A percentile compares a stretch with the other conserved stretches of the same genome.
Conservation (phyloP, 306 rosid species). For the Macrotyloma uniflorum region DNA sequence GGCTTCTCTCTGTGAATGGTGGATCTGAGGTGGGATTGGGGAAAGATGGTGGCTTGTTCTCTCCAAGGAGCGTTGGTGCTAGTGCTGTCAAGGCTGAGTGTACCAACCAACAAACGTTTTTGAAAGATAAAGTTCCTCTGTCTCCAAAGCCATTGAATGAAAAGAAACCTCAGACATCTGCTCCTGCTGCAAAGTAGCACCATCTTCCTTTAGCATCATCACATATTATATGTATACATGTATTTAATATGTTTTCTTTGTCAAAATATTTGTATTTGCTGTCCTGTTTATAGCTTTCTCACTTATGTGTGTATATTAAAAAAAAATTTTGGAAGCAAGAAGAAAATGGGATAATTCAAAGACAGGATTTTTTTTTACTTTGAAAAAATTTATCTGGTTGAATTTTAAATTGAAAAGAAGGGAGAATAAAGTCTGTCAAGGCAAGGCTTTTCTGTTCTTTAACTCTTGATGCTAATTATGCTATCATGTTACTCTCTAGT, state of each 20-base stretch:
- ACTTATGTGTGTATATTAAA: neutral
- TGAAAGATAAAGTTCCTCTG: conserved; percentile 59
- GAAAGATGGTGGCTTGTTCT: conserved; percentile 58
- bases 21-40: conserved; percentile 69
- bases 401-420: neutral
- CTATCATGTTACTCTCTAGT: neutral
- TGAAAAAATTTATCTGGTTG: neutral
- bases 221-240: neutral
- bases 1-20: conserved; percentile 68
- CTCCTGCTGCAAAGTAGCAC: conserved; percentile 73
- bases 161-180: conserved; percentile 71
- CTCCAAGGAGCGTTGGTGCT: conserved; percentile 57
- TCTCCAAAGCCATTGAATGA: conserved; percentile 68
- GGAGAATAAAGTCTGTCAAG: neutral
- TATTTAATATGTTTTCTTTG: neutral
- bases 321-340: neutral
- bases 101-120: conserved; percentile 48
- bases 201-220: conserved; percentile 15
- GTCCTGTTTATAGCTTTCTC: neutral
- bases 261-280: neutral
- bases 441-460: neutral
- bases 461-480: neutral
- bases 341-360: neutral
- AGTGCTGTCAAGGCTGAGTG: conserved; percentile 46
- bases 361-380: neutral